These are phyloP conservation scores for Phycomyces blakesleeanus DNA, from an alignment of 192 early-diverging fungal species.

Conservation along the genomic window DNA sequence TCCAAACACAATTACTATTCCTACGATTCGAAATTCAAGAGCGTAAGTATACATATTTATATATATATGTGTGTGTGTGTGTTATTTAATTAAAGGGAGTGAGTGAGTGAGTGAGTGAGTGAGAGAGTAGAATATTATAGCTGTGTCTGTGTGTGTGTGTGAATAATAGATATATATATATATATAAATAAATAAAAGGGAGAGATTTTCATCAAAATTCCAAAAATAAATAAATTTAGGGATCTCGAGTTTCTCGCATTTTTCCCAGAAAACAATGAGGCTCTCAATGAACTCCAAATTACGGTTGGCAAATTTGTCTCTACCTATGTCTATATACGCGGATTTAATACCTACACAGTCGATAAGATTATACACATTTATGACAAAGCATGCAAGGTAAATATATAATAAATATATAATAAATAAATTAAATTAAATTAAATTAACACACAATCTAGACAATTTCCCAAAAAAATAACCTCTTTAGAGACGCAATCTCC, in stretches of 20 bases:
- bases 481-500: constrained; percentile 23
- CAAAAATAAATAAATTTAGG: constrained; percentile 23
- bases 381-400: constrained; percentile 39
- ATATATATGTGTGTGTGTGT: not conserved
- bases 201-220: not conserved
- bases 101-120: too few relatives aligned
- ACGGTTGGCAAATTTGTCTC: constrained; percentile 47
- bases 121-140: too few relatives aligned
- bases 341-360: constrained; percentile 42
- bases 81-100: too few relatives aligned
- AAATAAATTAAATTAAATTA: too few relatives aligned
- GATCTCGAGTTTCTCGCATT: constrained; percentile 45
- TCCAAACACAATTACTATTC: constrained; percentile 16
- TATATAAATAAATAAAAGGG: not conserved
- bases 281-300: constrained; percentile 34
- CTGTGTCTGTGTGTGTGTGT: not conserved
- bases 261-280: constrained; percentile 37
- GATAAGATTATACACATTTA: constrained; percentile 50
- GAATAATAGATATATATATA: constrained; percentile 6
- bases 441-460: too few relatives aligned
- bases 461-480: constrained; percentile 20
- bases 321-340: constrained; percentile 54
- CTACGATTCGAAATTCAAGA: constrained; percentile 17
- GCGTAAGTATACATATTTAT: constrained; percentile 19
- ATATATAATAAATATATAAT: too few relatives aligned